Conservation (phyloP, 139 green algal species). For the Limnomonas spitsbergensis region DNA sequence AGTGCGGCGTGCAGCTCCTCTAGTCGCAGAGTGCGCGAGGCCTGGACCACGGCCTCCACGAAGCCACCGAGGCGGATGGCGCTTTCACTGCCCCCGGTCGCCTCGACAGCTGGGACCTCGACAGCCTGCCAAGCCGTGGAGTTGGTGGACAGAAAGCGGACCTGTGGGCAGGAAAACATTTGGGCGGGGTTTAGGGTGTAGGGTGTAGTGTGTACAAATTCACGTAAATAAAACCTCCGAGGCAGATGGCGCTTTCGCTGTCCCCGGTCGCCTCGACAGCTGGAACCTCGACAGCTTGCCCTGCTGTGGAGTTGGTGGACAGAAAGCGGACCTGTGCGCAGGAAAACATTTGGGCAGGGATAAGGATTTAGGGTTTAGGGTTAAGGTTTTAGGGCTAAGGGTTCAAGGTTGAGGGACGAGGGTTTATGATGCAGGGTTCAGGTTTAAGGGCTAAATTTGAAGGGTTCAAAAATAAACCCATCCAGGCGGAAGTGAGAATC, state of each 20-base stretch:
- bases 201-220: background rate
- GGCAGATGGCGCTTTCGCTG: background rate
- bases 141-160: conserved; percentile 41
- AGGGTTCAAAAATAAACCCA: too few relatives aligned
- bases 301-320: conserved; percentile 21
- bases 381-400: too few relatives aligned
- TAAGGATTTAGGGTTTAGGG: background rate
- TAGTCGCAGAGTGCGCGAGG: conserved; percentile 11
- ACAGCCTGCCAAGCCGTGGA: conserved; percentile 20
- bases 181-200: background rate
- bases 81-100: background rate
- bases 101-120: background rate
- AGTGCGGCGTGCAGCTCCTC: conserved; percentile 3
- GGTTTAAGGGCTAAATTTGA: too few relatives aligned
- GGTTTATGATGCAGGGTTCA: too few relatives aligned
- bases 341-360: background rate
- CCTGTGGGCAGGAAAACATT: conserved; percentile 9
- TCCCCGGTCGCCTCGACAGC: background rate
- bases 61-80: conserved; percentile 18
- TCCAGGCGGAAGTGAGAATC: too few relatives aligned
- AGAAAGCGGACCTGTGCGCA: conserved; percentile 42
- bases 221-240: conserved; percentile 19
- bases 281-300: conserved; percentile 14
- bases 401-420: too few relatives aligned
- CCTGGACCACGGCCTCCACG: conserved; percentile 19